These are phyloP conservation scores for Plectosphaerella sp. DNA, from an alignment of 2,329 filamentous ascomycete genomes.

Conservation along the genomic window DNA sequence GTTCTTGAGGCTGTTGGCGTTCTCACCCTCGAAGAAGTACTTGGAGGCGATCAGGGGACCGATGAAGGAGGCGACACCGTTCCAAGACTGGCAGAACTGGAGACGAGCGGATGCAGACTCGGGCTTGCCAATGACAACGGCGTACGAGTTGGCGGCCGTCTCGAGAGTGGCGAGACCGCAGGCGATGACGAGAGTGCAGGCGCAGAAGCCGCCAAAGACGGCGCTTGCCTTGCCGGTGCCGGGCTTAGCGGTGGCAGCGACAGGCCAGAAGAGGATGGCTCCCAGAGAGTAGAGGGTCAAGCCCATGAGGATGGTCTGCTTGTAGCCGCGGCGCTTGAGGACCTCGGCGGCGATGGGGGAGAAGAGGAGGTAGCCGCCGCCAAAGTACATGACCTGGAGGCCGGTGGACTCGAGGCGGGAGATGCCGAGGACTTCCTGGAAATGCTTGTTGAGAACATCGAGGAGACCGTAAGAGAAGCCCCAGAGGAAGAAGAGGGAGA, in stretches of 20 bases:
- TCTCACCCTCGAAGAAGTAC: conserved; percentile 61
- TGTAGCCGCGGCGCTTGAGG: conserved; percentile 37
- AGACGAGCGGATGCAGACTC: conserved; percentile 48
- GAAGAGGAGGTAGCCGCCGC: conserved; percentile 33
- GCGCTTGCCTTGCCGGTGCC: conserved; percentile 6
- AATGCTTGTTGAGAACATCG: conserved; percentile 39
- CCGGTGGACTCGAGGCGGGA: conserved; percentile 33
- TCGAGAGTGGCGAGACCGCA: conserved; percentile 71
- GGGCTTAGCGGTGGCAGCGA: conserved; percentile 45
- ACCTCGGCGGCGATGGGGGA: conserved; percentile 34
- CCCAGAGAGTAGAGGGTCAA: conserved; percentile 62
- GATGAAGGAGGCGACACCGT: conserved; percentile 51
- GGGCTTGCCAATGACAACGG: conserved; percentile 44
- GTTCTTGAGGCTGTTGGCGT: conserved; percentile 53
- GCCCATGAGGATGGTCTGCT: conserved; percentile 43
- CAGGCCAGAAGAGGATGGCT: conserved; percentile 51
- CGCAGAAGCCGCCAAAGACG: conserved; percentile 72
- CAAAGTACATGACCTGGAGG: conserved; percentile 37
- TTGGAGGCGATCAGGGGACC: conserved; percentile 69
- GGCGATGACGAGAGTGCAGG: conserved; percentile 68
- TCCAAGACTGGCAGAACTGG: conserved; percentile 49
- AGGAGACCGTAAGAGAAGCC: conserved; percentile 14
- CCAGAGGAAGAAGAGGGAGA: conserved; percentile 21
- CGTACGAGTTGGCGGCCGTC: conserved; percentile 71
- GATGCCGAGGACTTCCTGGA: conserved; percentile 41